These are phyloP conservation scores for Ramalina peruviana DNA, from an alignment of 495 filamentous ascomycete species.

Conservation along the genomic window DNA sequence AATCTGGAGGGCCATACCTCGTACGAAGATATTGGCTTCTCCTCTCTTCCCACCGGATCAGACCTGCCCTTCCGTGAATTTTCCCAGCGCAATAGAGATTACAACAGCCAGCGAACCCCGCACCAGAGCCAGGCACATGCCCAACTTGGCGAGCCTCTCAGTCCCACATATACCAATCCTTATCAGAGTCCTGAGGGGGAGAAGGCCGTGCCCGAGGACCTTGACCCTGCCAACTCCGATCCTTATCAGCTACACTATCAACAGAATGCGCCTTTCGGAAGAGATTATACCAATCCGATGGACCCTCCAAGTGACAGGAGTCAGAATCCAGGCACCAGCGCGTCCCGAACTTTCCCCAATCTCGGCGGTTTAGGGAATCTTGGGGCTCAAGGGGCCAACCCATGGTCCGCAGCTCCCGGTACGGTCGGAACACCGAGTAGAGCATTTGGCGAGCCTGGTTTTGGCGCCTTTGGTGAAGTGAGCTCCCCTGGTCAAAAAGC, in stretches of 20 bases:
- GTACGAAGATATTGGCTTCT: conserved; percentile 35
- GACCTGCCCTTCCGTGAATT: conserved; percentile 55
- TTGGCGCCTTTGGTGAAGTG: conserved; percentile 55
- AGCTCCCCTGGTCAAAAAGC: conserved; percentile 57
- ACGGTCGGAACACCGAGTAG: conserved; percentile 61
- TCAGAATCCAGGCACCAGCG: conserved; percentile 73
- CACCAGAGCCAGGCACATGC: conserved; percentile 37
- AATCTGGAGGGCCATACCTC: conserved; percentile 45
- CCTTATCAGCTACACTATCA: conserved; percentile 41
- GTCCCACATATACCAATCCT: conserved; percentile 95
- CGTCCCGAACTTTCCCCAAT: conserved; percentile 51
- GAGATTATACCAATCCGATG: conserved; percentile 36
- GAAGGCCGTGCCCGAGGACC: conserved; percentile 52
- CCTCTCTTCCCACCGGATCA: conserved; percentile 65
- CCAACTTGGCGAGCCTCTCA: conserved; percentile 47
- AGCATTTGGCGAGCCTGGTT: conserved; percentile 67
- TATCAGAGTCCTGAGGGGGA: conserved; percentile 89
- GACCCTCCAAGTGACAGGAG: conserved; percentile 67
- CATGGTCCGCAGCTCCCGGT: conserved; percentile 37
- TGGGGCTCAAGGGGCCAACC: conserved; percentile 41
- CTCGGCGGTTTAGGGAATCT: conserved; percentile 49
- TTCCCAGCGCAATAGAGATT: conserved; percentile 40
- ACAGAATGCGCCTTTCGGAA: conserved; percentile 32
- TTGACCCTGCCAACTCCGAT: conserved; percentile 44
- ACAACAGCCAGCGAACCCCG: conserved; percentile 42